These are phyloP conservation scores for Pisolithus marmoratus DNA, from an alignment of 768 basidiomycete genomes.

Conservation along the genomic window DNA sequence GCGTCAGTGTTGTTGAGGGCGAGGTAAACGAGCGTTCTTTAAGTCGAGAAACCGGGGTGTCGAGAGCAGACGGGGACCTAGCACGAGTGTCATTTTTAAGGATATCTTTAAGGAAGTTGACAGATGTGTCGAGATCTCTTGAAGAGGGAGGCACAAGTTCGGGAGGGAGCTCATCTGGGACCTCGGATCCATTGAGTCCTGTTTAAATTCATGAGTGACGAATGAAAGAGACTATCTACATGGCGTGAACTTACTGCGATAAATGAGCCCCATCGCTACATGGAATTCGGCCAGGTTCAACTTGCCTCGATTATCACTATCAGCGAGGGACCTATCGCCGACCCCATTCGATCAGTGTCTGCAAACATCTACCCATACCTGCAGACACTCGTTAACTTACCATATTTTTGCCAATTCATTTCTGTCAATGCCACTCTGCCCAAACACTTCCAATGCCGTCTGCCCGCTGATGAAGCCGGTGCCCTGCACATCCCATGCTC, in stretches of 20 bases:
- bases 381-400: slow-evolving; percentile 39
- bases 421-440: slow-evolving; percentile 82
- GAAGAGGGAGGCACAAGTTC: slow-evolving; percentile 93
- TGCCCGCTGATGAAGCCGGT: slow-evolving; percentile 83
- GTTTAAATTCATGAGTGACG: not conserved
- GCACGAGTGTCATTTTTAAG: slow-evolving; percentile 82
- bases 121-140: slow-evolving; percentile 81
- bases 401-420: slow-evolving; percentile 93
- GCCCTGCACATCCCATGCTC: slow-evolving; percentile 84
- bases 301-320: slow-evolving; percentile 90
- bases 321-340: slow-evolving; percentile 74
- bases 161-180: slow-evolving; percentile 80
- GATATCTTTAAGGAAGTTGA: slow-evolving; percentile 82
- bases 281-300: slow-evolving; percentile 95
- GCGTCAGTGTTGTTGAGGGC: slow-evolving; percentile 43
- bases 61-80: slow-evolving; percentile 50
- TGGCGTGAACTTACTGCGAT: slow-evolving; percentile 64
- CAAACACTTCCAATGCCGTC: slow-evolving; percentile 88
- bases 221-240: not conserved
- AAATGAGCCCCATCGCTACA: slow-evolving; percentile 97
- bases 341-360: not conserved
- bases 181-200: slow-evolving; percentile 90
- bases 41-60: slow-evolving; percentile 52
- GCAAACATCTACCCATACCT: not conserved
- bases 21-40: slow-evolving; percentile 70